These are phyloP conservation scores for Albatrellus sp. DNA, from an alignment of 1,284 basidiomycete species.

Conservation along the genomic window DNA sequence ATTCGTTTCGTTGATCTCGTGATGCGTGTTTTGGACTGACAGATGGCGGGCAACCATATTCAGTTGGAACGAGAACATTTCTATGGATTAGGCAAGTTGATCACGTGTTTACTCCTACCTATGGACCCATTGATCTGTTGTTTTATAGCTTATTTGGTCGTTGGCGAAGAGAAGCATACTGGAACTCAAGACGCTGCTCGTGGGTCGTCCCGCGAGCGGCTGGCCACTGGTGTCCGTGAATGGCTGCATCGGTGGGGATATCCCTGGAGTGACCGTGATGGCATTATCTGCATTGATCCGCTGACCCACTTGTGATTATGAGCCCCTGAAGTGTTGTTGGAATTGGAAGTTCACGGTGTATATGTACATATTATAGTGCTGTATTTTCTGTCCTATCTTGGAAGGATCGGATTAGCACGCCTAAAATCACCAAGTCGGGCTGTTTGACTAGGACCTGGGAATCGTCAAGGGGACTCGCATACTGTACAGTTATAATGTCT, in stretches of 20 bases:
- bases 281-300: conserved; percentile 80
- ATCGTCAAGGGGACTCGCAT: no score
- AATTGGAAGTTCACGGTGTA: no score
- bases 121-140: conserved; percentile 1
- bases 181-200: conserved; percentile 74
- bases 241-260: conserved; percentile 90
- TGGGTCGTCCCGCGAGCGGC: conserved; percentile 70
- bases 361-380: no score
- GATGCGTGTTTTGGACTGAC: neutral
- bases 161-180: conserved; percentile 94
- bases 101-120: neutral
- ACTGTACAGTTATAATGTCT: no score
- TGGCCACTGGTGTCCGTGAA: conserved; percentile 77
- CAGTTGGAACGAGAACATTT: conserved; percentile 80
- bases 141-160: conserved; percentile 69
- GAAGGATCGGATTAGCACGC: no score
- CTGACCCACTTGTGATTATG: conserved; percentile 47
- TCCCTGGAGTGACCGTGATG: conserved; percentile 90
- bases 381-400: no score
- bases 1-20: conserved; percentile 1
- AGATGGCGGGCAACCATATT: neutral
- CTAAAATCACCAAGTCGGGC: no score
- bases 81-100: conserved; percentile 61
- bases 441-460: no score
- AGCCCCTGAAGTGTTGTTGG: conserved; percentile 3